Conservation (phyloP, 371 early-diverging fungal genomes). For the Smittium culicis region DNA sequence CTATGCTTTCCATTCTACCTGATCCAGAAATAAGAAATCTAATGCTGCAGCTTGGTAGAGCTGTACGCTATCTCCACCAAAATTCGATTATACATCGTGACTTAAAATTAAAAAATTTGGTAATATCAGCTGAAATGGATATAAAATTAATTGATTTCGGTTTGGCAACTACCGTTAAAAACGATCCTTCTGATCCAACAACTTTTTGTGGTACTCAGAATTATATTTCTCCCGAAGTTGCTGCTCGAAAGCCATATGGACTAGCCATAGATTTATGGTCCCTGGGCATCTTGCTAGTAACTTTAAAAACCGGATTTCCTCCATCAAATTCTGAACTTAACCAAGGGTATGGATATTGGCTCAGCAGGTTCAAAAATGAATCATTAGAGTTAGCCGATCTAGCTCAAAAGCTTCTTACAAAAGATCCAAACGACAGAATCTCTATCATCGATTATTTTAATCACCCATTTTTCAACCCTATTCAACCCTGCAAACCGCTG, state of each 20-base stretch:
- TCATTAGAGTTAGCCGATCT: slow-evolving; percentile 20
- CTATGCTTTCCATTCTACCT: slow-evolving; percentile 9
- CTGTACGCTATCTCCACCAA: slow-evolving; percentile 48
- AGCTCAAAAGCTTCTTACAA: slow-evolving; percentile 14
- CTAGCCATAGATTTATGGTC: slow-evolving; percentile 90
- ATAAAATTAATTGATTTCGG: slow-evolving; percentile 89
- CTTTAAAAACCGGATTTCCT: slow-evolving; percentile 74
- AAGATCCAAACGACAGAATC: slow-evolving; percentile 23
- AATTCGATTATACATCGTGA: slow-evolving; percentile 69
- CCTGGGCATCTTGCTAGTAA: slow-evolving; percentile 90
- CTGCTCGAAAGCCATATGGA: slow-evolving; percentile 51
- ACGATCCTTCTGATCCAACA: slow-evolving; percentile 56
- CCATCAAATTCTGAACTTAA: slow-evolving; percentile 57
- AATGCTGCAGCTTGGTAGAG: slow-evolving; percentile 65
- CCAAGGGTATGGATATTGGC: slow-evolving; percentile 31
- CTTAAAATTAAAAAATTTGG: slow-evolving; percentile 71
- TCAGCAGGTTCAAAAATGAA: slow-evolving; percentile 14
- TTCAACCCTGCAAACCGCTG: slow-evolving; percentile 8
- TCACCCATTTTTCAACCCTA: slow-evolving; percentile 31
- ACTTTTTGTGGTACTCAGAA: slow-evolving; percentile 94
- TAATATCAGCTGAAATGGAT: slow-evolving; percentile 48
- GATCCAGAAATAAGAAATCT: slow-evolving; percentile 42
- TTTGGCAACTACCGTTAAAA: slow-evolving; percentile 72
- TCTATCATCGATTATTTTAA: slow-evolving; percentile 18
- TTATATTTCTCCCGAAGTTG: slow-evolving; percentile 93